phyloP scores from a whole-genome alignment of 176 grass and related monocot species.

The Poa pratensis region DNA sequence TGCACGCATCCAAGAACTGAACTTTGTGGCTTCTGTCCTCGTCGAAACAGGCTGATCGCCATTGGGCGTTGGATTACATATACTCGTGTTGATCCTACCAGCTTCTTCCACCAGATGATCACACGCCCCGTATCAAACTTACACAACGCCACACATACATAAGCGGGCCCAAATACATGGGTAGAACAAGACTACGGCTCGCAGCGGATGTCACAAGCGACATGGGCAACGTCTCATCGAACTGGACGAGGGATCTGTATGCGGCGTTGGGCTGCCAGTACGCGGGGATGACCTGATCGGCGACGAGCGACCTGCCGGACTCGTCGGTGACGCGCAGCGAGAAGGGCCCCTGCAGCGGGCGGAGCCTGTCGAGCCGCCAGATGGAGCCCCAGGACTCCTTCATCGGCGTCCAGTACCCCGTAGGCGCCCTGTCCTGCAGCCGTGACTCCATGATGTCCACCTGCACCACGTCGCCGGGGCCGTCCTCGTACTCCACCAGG shows the following conservation, averaged over 20 bases:
- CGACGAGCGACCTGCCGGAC: conserved; percentile 3
- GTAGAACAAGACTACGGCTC: neutral
- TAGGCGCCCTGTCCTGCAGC: neutral
- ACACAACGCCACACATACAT: neutral
- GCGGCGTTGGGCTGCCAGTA: neutral
- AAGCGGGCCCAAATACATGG: neutral
- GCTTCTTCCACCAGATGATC: neutral
- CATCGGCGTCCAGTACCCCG: neutral
- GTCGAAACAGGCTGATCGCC: too few species aligned
- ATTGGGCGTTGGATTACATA: neutral
- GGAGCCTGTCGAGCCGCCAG: conserved; percentile 13
- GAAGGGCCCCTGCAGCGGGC: conserved; percentile 2
- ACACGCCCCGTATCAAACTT: neutral
- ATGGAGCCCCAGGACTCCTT: conserved; percentile 13
- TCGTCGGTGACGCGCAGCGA: conserved; percentile 7
- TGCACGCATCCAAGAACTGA: too few species aligned
- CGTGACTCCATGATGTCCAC: conserved; percentile 14
- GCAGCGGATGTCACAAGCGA: neutral
- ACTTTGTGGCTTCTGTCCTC: too few species aligned
- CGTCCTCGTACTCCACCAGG: conserved; percentile 14
- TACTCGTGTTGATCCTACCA: neutral
- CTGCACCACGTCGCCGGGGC: neutral
- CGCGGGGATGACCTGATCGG: conserved; percentile 2
- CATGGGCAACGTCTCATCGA: neutral
- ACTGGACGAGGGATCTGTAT: neutral